Percentiles rank a stretch among this genome's conserved stretches.
phyloP scores from a whole-genome alignment of 2,329 filamentous ascomycete genomes.

The Peltaster fructicola region DNA sequence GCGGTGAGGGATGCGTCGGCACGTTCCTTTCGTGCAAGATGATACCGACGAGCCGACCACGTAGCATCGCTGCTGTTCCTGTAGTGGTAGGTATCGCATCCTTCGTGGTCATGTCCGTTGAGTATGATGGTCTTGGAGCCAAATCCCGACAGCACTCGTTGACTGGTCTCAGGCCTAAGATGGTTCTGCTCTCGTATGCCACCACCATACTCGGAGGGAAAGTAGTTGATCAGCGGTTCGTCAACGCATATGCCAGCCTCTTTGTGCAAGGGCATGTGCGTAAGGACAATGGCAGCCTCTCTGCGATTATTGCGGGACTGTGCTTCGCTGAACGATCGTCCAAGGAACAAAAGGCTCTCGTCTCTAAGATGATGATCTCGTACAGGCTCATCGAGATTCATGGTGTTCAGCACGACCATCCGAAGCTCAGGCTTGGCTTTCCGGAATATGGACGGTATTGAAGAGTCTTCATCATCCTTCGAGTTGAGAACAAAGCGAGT shows the following conservation, averaged over 20 bases:
- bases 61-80: too few relatives aligned
- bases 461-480: too few relatives aligned
- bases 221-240: constrained; percentile 65
- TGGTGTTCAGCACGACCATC: constrained; percentile 72
- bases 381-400: constrained; percentile 82
- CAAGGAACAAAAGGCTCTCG: constrained; percentile 61
- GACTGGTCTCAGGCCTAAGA: constrained; percentile 33
- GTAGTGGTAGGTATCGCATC: constrained; percentile 79
- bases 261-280: constrained; percentile 85
- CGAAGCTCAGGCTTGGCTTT: constrained; percentile 48
- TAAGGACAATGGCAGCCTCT: constrained; percentile 66
- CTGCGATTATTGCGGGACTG: background rate
- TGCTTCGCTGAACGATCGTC: constrained; percentile 23
- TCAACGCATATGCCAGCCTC: constrained; percentile 67
- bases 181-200: constrained; percentile 85
- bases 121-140: constrained; percentile 65
- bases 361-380: constrained; percentile 48
- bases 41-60: too few relatives aligned
- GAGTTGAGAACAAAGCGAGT: constrained; percentile 42
- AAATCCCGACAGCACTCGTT: constrained; percentile 65
- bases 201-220: constrained; percentile 42
- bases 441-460: too few relatives aligned
- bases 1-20: constrained; percentile 29
- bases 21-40: constrained; percentile 4
- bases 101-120: constrained; percentile 89